Conservation (phyloP, 2,329 filamentous ascomycete species). For the Cladosporium austrohemisphaericum region DNA sequence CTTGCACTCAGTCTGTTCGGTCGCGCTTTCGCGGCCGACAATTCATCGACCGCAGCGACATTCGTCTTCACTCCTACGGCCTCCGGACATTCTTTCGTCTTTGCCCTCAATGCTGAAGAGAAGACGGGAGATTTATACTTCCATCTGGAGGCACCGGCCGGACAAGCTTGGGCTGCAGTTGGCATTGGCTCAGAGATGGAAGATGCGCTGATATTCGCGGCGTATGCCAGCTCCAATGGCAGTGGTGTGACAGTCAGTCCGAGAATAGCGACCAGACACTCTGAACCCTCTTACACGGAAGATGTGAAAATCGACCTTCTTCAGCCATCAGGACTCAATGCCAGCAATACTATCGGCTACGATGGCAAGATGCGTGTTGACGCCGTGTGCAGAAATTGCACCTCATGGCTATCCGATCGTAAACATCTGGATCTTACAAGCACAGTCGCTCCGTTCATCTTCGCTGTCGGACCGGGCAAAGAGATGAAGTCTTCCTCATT, state of each 20-base stretch:
- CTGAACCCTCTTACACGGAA: slow-evolving; percentile 34
- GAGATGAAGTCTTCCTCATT: slow-evolving; percentile 27
- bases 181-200: slow-evolving; percentile 42
- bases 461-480: slow-evolving; percentile 36
- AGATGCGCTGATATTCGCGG: slow-evolving; percentile 41
- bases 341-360: slow-evolving; percentile 18
- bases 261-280: slow-evolving; percentile 32
- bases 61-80: slow-evolving; percentile 19
- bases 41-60: not conserved
- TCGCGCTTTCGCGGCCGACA: not conserved
- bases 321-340: slow-evolving; percentile 17
- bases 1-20: not conserved
- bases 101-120: slow-evolving; percentile 21
- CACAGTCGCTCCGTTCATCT: slow-evolving; percentile 36
- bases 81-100: slow-evolving; percentile 18
- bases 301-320: slow-evolving; percentile 27
- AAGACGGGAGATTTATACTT: slow-evolving; percentile 22
- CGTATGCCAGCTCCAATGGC: slow-evolving; percentile 36
- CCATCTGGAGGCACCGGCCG: slow-evolving; percentile 28
- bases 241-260: slow-evolving; percentile 38
- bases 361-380: slow-evolving; percentile 25
- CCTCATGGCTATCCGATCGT: slow-evolving; percentile 22
- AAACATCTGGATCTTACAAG: slow-evolving; percentile 27
- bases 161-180: slow-evolving; percentile 42
- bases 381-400: slow-evolving; percentile 37